Evolutionary conservation across 1,284 basidiomycete species (phyloP).

Genomic region (Rhizopogon parksii): DNA sequence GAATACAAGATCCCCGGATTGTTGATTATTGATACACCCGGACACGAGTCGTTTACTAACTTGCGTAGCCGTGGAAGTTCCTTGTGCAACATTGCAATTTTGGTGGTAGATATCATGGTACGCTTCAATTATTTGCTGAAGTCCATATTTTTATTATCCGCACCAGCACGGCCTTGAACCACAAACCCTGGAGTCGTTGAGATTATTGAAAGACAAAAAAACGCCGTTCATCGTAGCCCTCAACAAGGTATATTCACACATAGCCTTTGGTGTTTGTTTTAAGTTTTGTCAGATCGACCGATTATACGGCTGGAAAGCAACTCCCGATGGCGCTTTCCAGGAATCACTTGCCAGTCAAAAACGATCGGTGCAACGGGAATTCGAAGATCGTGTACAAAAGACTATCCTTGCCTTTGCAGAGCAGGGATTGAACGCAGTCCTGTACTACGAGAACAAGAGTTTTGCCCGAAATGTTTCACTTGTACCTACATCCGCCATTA

Average conservation of each 20-base stretch:
- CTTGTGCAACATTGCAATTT: slow-evolving; percentile 97
- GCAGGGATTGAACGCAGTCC: slow-evolving; percentile 91
- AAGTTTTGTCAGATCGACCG: slow-evolving; percentile 75
- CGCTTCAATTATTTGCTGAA: slow-evolving; percentile 14
- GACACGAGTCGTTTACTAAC: slow-evolving; percentile 99
- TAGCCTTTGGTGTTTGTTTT: slow-evolving; percentile 1
- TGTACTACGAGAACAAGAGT: slow-evolving; percentile 98
- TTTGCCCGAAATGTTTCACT: slow-evolving; percentile 92
- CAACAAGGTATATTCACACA: slow-evolving; percentile 69
- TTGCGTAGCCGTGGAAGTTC: slow-evolving; percentile 94
- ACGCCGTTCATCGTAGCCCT: slow-evolving; percentile 99
- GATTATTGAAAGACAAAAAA: slow-evolving; percentile 88
- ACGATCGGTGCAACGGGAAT: slow-evolving; percentile 81
- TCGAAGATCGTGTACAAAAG: slow-evolving; percentile 83
- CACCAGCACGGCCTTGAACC: slow-evolving; percentile 89
- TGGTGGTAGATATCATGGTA: slow-evolving; percentile 98
- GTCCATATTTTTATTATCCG: slow-evolving; percentile 10
- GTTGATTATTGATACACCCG: slow-evolving; percentile 96
- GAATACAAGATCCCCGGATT: slow-evolving; percentile 98
- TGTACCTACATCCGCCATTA: slow-evolving; percentile 96
- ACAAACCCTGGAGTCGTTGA: slow-evolving; percentile 95
- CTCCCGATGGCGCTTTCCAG: slow-evolving; percentile 87
- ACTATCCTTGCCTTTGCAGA: slow-evolving; percentile 93
- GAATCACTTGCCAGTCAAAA: slow-evolving; percentile 88
- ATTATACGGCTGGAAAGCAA: slow-evolving; percentile 92